Evolutionary conservation across 2,329 filamentous ascomycete genomes (phyloP), one percentile per base, ranked within the genome.

Genomic region (Xylaria sp.): DNA sequence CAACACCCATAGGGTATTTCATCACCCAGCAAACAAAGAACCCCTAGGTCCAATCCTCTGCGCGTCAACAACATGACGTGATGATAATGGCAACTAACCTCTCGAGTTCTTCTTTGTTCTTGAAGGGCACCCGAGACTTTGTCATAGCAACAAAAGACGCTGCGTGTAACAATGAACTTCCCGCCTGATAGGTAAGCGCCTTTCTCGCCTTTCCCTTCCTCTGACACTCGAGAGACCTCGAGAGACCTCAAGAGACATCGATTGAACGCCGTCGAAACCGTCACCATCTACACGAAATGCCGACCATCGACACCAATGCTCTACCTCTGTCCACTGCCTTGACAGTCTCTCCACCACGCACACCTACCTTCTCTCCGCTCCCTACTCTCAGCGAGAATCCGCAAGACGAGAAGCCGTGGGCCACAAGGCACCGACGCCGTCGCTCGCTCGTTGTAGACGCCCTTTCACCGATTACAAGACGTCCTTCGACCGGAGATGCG

Each of bases 171-270:
- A 76, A 78, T 78, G 77, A 75, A 75, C 44, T 74, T 71, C 42
- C 68, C 69, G 44, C 75, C 74, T 61, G 71, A 77, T 72, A 75
- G 77, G 77, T 78, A 73, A 75, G 75, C 69, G 60, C 60, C 59
- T 60, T 53, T 62, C 40, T 59, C 25, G 53, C 16, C 9, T 60
- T 23, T 42, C 35, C 53, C 27, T 57, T 51, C 18, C 4, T 13
- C 55, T 12, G 2, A 25, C 27, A 44, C 23, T 44, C 48, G 50
- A 42, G 50, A 42, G 21, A 51, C 58, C 48, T 53, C 37, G 57
- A 59, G 32, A 40, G 53, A 32, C n/a, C n/a, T n/a, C n/a, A n/a
- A n/a, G n/a, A 23, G n/a, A 37, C 25, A 5, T n/a, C 47, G n/a
- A 5, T 57, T 42, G 10, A 47, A 44, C 21, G 13, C 18, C 40